Evolutionary conservation across 2,329 filamentous ascomycete genomes (phyloP), one percentile per base, ranked within the genome.

Genomic region (Microcyclosporella mali): DNA sequence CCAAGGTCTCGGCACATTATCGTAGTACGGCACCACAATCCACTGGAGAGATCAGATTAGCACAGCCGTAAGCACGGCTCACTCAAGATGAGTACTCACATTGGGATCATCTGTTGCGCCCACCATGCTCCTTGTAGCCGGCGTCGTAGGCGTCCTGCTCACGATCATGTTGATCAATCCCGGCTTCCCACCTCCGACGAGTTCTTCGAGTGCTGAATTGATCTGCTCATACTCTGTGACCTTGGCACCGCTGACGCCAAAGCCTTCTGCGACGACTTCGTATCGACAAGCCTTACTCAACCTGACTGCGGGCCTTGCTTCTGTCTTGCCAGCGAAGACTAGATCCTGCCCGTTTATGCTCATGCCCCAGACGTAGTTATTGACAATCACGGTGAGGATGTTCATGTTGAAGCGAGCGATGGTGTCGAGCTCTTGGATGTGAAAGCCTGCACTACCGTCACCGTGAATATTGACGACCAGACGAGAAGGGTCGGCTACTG

Each of bases 1-100:
- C 33, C 36, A 56, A 6, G 62, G 58, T 37, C 66, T 53, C 0
- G 68, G 69, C 17, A 72, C 55, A 49, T 72, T 72, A 41, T 72
- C 68, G 51, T 72, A 71, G 48, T 72, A 72, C 2, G 70, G 70
- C 40, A 73, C 68, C 18, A 72, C 69, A 45, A 72, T 69, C 7
- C 45, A 41, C 49, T 51, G 40, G 8, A 30, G 19, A 21, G 11
- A 29, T 28, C 21, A 16, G 28, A 35, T 45, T 27, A 37, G 34
- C 14, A 40, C n/a, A n/a, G n/a, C n/a, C n/a, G n/a, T n/a, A n/a
- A n/a, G n/a, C n/a, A n/a, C n/a, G n/a, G n/a, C n/a, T n/a, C n/a
- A n/a, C n/a, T n/a, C n/a, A 8, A 36, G 16, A 29, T 9, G 9
- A 25, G 10, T 15, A 38, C 35, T 46, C 27, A 66, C 61, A 48